Conservation (phyloP, 257 asterid species). For the Capsicum baccatum region DNA sequence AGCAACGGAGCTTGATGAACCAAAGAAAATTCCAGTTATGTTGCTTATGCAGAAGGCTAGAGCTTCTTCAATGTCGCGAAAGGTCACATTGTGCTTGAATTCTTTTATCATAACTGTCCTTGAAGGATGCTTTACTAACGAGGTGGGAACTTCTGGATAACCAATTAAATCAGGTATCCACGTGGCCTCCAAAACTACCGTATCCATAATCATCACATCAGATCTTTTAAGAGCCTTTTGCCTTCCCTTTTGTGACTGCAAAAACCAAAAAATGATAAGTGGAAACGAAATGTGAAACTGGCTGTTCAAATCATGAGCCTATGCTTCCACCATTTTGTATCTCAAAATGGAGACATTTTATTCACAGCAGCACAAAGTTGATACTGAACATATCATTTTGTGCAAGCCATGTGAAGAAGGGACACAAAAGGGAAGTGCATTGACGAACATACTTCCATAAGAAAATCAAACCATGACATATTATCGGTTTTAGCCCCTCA, state of each 20-base stretch:
- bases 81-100: constrained; percentile 46
- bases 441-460: not conserved
- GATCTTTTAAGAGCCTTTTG: constrained; percentile 42
- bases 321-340: not conserved
- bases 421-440: not conserved
- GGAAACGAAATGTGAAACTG: constrained; percentile 20
- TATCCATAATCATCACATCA: not conserved
- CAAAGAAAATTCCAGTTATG: constrained; percentile 57
- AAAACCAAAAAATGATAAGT: constrained; percentile 28
- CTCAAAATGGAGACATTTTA: constrained; percentile 1
- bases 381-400: constrained; percentile 5
- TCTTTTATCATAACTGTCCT: constrained; percentile 56
- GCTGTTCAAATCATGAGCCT: constrained; percentile 8
- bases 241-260: constrained; percentile 56
- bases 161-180: constrained; percentile 53
- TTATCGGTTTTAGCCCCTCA: not conserved
- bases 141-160: constrained; percentile 51
- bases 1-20: constrained; percentile 50
- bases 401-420: not conserved
- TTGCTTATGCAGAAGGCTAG: constrained; percentile 53
- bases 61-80: constrained; percentile 48
- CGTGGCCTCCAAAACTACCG: constrained; percentile 48
- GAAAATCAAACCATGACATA: not conserved
- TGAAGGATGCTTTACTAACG: constrained; percentile 61
- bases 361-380: constrained; percentile 12